phyloP scores from a whole-genome alignment of 2,329 filamentous ascomycete species.

The Aspergillus brasiliensis region DNA sequence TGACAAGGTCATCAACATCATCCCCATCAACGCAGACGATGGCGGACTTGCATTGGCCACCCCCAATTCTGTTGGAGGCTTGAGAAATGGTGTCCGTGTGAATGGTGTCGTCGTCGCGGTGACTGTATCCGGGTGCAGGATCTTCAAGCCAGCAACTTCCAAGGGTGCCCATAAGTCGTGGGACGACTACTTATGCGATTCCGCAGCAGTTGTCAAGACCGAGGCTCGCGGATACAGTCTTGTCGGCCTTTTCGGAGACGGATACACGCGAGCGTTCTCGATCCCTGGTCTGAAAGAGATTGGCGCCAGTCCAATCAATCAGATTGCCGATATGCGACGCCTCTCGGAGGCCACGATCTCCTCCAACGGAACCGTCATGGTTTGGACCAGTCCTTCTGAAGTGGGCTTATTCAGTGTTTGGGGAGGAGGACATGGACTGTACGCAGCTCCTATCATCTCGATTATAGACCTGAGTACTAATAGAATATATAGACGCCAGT shows the following conservation, averaged over 20 bases:
- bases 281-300: slow-evolving; percentile 90
- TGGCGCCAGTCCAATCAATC: slow-evolving; percentile 62
- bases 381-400: slow-evolving; percentile 87
- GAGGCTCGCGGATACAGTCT: slow-evolving; percentile 76
- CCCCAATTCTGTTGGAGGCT: slow-evolving; percentile 70
- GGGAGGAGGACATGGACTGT: slow-evolving; percentile 69
- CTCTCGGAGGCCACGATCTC: slow-evolving; percentile 71
- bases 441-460: slow-evolving; percentile 42
- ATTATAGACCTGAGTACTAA: background rate
- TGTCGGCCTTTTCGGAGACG: slow-evolving; percentile 82
- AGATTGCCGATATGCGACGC: slow-evolving; percentile 73
- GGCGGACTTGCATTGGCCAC: slow-evolving; percentile 77
- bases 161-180: slow-evolving; percentile 94
- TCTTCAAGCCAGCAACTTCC: slow-evolving; percentile 80
- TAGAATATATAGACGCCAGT: slow-evolving; percentile 41
- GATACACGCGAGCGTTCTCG: slow-evolving; percentile 75
- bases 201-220: slow-evolving; percentile 74
- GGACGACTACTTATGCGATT: slow-evolving; percentile 79
- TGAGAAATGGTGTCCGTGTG: slow-evolving; percentile 73
- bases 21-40: slow-evolving; percentile 75
- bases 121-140: slow-evolving; percentile 71
- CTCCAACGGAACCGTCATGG: slow-evolving; percentile 77
- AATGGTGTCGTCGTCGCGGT: slow-evolving; percentile 81
- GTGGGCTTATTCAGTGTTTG: slow-evolving; percentile 81
- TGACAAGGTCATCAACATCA: slow-evolving; percentile 72